A percentile compares a stretch with the other conserved stretches of the same genome.
These are phyloP conservation scores for Castanopsis chinensis DNA, from an alignment of 306 rosid genomes.

Conservation along the genomic window DNA sequence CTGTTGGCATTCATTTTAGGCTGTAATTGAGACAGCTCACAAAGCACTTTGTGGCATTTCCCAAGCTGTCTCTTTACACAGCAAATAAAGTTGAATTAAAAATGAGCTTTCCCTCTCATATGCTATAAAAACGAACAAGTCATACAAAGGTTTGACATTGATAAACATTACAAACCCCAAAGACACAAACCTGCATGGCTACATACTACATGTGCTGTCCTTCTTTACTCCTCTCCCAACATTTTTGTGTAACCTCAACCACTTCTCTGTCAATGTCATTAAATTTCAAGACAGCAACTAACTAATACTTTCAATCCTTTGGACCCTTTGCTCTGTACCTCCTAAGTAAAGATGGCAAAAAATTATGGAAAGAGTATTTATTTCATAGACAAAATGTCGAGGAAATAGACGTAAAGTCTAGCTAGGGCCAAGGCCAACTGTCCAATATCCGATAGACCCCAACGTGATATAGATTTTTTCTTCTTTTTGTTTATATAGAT, in stretches of 20 bases:
- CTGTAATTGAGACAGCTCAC: conserved; percentile 29
- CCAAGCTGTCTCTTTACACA: conserved; percentile 15
- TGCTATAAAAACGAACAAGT: not conserved
- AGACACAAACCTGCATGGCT: not conserved
- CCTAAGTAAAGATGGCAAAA: too few relatives aligned
- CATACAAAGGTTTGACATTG: conserved; percentile 23
- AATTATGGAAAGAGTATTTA: too few relatives aligned
- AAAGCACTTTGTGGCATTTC: not conserved
- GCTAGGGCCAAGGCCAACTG: not conserved
- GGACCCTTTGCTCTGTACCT: conserved; percentile 2
- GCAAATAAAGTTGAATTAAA: not conserved
- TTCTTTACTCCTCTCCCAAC: conserved; percentile 36
- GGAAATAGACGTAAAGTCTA: not conserved
- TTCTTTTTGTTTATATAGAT: too few relatives aligned
- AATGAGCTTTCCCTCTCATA: not conserved
- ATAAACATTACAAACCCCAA: not conserved
- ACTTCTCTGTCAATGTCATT: conserved; percentile 41
- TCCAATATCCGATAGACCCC: not conserved
- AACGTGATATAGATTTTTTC: not conserved
- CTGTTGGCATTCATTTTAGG: not conserved
- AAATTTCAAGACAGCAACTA: conserved; percentile 31
- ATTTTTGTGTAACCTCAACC: conserved; percentile 39
- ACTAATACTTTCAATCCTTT: conserved; percentile 9
- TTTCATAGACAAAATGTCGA: not conserved
- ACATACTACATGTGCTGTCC: conserved; percentile 12